Evolutionary conservation across 2,329 filamentous ascomycete species (phyloP), one percentile per base, ranked within the genome.

Genomic region (Neopestalotiopsis sp.): DNA sequence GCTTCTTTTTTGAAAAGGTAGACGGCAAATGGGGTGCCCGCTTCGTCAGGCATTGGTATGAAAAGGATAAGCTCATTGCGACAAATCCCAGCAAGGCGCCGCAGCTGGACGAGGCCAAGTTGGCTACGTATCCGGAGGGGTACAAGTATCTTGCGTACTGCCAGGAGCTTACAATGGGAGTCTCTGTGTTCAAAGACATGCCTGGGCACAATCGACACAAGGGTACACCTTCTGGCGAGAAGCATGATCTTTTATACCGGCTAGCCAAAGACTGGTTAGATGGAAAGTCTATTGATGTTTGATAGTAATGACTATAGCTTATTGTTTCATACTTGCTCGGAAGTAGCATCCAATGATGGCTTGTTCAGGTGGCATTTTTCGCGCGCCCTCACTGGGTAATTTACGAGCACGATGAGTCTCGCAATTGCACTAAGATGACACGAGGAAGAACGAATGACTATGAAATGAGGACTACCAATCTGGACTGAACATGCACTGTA

Each of bases 21-120:
- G 74, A 80, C 30, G 78, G 73, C 2, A 63, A 70, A 2, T 86
- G 84, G 84, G 77, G 79, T 5, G 83, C 84, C 1, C 74, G 77
- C 2, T 83, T 82, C 65, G 84, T 85, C 32, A 74, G 82, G 4
- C 84, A 85, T 71, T 86, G 82, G 80, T 87, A 87, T 70, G 85
- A 86, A 74, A 87, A 86, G 78, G 85, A 86, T 73, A 87, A 87
- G 74, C 70, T 87, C 58, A 79, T 84, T 66, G 79, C 79, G 6
- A 81, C 84, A 1, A 81, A 85, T 69, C 83, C 84, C 1, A 76
- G 74, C 5, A 81, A 78, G 65, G 74, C 84, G 13, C 84, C 84
- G 0, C 65, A 68, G 5, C 68, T 86, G 1, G 80, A 85, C 69
- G 78, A 82, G 53, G 76, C 77, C 56, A 80, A 79, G 70, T 71